Evolutionary conservation across 1,284 basidiomycete genomes (phyloP), one percentile per base, ranked within the genome.

Genomic region (Ceratobasidium sp.): DNA sequence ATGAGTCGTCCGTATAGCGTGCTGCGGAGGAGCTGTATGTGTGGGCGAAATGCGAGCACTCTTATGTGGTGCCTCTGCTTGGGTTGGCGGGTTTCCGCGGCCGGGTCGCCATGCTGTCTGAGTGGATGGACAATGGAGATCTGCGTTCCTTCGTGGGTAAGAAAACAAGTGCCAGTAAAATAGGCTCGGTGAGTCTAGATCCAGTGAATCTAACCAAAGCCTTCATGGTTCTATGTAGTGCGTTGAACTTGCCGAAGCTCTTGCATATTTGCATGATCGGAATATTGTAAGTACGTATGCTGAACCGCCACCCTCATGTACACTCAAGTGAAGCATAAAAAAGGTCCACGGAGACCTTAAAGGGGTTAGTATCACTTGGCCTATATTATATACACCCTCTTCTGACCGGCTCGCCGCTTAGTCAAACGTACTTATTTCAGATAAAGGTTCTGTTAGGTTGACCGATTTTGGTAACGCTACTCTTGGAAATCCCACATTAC

Each of bases 391-490:
- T n/a, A n/a, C n/a, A n/a, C n/a, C n/a, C n/a, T n/a, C n/a, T n/a
- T n/a, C n/a, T n/a, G n/a, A n/a, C n/a, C n/a, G n/a, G 21, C n/a
- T n/a, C n/a, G n/a, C n/a, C n/a, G n/a, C n/a, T n/a, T 9, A 60
- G 58, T 23, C 39, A 1, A 60, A 60, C 43, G 39, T 60, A 3
- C 39, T 60, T 4, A 46, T 60, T 28, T 60, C 58, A 14, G 26
- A 28, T 3, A 39, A 43, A 10, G 58, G 58, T n/a, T 2, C 21
- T 1, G 39, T 39, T 2, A 60, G 9, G 4, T 21, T 60, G 2
- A 46, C 45, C 23, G 58, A 60, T 23, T 60, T 60, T 28, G 58
- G 58, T 2, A 60, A 60, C n/a, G 58, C 58, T 14, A 39, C 28
- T 10, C 39, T 60, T 3, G 14, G 28, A 3, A 39, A 60, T 4